A percentile compares a stretch with the other conserved stretches of the same genome.
phyloP scores from a whole-genome alignment of 164 flowering plant genomes.

The Vitis vinifera region ASM3070453v1 NC_081822.1:10702001-10702500 shows the following conservation, averaged over 20 bases:
- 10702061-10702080: slow-evolving; percentile 37
- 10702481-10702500: too few relatives aligned
- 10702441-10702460: background rate
- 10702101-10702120: slow-evolving; percentile 29
- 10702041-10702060: slow-evolving; percentile 41
- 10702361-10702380: background rate
- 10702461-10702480: background rate
- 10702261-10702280: slow-evolving; percentile 40
- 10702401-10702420: background rate
- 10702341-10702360: slow-evolving; percentile 26
- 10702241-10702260: slow-evolving; percentile 40
- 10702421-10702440: slow-evolving; percentile 3
- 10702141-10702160: slow-evolving; percentile 39
- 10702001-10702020: slow-evolving; percentile 31
- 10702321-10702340: slow-evolving; percentile 38
- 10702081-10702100: slow-evolving; percentile 42
- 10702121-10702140: slow-evolving; percentile 43
- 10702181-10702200: slow-evolving; percentile 37
- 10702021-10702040: slow-evolving; percentile 41
- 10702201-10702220: slow-evolving; percentile 37
- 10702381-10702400: slow-evolving; percentile 1
- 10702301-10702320: slow-evolving; percentile 24
- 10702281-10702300: slow-evolving; percentile 38
- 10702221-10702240: slow-evolving; percentile 41
- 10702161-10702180: slow-evolving; percentile 44